Evolutionary conservation across 73 alveolate genomes (phyloP).

Genomic region (Breviolum minutum): DNA sequence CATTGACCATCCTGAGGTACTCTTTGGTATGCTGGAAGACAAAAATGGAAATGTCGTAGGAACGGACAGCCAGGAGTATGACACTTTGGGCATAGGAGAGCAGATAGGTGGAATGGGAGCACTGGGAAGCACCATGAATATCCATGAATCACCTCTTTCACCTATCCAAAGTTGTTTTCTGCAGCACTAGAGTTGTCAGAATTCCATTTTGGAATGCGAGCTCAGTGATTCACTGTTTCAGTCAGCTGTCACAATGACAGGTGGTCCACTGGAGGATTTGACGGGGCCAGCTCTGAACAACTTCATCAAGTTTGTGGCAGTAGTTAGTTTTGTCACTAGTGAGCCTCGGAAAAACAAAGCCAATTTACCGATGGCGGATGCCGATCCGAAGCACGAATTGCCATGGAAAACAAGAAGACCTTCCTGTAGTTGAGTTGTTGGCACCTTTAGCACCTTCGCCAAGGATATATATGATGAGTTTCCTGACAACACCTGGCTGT

Average conservation of each 20-base stretch:
- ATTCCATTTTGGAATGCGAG: not conserved
- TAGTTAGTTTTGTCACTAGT: constrained; percentile 72
- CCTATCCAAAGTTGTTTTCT: not conserved
- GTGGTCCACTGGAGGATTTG: constrained; percentile 82
- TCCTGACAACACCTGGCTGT: constrained; percentile 88
- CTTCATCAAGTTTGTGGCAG: constrained; percentile 94
- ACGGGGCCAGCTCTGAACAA: constrained; percentile 85
- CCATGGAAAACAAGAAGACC: too few species aligned
- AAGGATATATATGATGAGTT: constrained; percentile 80
- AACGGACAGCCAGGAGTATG: constrained; percentile 88
- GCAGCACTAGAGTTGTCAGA: not conserved
- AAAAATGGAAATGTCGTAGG: constrained; percentile 75
- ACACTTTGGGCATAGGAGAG: constrained; percentile 75
- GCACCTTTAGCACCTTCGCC: not conserved
- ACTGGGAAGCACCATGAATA: not conserved
- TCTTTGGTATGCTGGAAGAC: constrained; percentile 86
- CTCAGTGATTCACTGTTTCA: too few species aligned
- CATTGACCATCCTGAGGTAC: constrained; percentile 22
- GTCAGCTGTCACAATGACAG: not conserved
- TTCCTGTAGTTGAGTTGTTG: too few species aligned
- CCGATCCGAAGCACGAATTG: not conserved
- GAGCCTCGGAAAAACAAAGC: not conserved
- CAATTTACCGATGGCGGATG: not conserved
- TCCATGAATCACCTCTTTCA: not conserved
- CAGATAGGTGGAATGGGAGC: not conserved